Evolutionary conservation across 176 grass and related monocot species (phyloP).

Genomic region (Raddia guianensis): DNA sequence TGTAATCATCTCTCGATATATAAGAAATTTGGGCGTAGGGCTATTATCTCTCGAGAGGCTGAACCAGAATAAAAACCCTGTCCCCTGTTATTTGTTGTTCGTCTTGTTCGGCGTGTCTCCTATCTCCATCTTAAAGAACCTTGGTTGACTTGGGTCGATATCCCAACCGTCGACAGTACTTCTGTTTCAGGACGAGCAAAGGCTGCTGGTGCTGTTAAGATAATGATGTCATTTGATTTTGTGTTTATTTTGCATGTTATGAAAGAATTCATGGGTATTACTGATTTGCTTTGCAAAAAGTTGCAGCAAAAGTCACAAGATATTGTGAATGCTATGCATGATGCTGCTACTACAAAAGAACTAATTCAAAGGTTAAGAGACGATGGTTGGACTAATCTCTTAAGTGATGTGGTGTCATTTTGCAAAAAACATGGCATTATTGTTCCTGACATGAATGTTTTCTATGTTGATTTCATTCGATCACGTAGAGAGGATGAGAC

Average conservation of each 20-base stretch:
- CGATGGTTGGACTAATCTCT: neutral
- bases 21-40: too few relatives aligned
- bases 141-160: too few relatives aligned
- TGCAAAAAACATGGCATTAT: neutral
- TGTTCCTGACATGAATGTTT: neutral
- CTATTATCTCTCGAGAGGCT: too few relatives aligned
- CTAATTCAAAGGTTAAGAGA: neutral
- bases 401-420: neutral
- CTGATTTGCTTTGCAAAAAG: constrained; percentile 12
- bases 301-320: constrained; percentile 13
- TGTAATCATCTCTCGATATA: too few relatives aligned
- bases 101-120: too few relatives aligned
- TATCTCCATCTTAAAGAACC: too few relatives aligned
- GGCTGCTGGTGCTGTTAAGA: too few relatives aligned
- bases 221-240: neutral
- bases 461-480: constrained; percentile 10
- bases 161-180: too few relatives aligned
- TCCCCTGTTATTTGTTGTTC: too few relatives aligned
- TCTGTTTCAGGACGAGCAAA: too few relatives aligned
- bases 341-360: neutral
- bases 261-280: constrained; percentile 8
- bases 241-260: constrained; percentile 8
- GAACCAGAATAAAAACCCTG: too few relatives aligned
- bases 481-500: neutral
- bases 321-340: constrained; percentile 13